Conservation (phyloP, 169 alveolate genomes). For the Cystoisospora suis region DNA sequence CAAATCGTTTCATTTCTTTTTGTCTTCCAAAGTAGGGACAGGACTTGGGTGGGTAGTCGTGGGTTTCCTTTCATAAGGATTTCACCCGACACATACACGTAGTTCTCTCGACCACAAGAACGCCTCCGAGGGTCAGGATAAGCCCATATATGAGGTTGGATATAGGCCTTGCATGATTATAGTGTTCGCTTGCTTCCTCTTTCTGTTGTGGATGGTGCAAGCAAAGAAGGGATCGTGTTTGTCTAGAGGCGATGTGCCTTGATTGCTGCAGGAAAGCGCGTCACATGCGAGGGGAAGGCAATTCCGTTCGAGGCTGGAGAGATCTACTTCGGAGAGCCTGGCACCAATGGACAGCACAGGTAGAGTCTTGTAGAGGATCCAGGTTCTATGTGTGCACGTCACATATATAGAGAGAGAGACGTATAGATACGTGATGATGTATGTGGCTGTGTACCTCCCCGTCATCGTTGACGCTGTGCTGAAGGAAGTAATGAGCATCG, state of each 20-base stretch:
- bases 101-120: not conserved
- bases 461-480: no score
- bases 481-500: no score
- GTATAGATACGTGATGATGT: not conserved
- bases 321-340: constrained; percentile 99
- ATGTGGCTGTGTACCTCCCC: not conserved
- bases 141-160: not conserved
- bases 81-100: not conserved
- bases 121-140: not conserved
- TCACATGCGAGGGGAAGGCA: constrained; percentile 82
- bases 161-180: no score
- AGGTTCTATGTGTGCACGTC: no score
- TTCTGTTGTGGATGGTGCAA: no score
- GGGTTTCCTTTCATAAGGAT: not conserved
- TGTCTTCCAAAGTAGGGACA: not conserved
- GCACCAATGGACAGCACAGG: constrained; percentile 97
- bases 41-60: not conserved
- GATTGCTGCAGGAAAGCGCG: constrained; percentile 68
- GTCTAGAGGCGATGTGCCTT: not conserved
- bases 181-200: no score
- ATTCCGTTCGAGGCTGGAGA: constrained; percentile 90
- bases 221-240: no score
- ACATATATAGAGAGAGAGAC: not conserved
- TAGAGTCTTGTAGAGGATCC: not conserved
- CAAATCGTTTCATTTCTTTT: no score